These are phyloP conservation scores for Pulveroboletus sp. DNA, from an alignment of 768 basidiomycete species.

Conservation along the genomic window DNA sequence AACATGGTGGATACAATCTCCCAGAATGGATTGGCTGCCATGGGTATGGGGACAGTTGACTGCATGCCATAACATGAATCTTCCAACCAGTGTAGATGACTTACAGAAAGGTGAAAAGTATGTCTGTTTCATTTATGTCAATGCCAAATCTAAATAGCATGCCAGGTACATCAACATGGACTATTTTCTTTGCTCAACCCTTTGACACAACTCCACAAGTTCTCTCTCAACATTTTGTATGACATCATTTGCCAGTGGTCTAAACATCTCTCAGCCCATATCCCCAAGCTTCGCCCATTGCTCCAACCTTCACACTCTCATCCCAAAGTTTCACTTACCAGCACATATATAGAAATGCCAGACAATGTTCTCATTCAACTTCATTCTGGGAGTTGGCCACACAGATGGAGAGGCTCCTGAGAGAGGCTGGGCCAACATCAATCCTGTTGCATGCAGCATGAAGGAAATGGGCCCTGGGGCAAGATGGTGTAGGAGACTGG, in stretches of 20 bases:
- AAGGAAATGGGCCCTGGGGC: slow-evolving; percentile 37
- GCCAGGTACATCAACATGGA: neutral
- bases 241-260: neutral
- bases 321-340: neutral
- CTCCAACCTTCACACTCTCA: neutral
- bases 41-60: neutral
- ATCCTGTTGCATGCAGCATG: slow-evolving; percentile 30
- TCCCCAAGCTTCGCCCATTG: neutral
- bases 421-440: slow-evolving; percentile 33
- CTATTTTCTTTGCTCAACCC: neutral
- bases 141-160: neutral
- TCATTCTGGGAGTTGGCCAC: neutral
- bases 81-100: neutral
- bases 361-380: neutral
- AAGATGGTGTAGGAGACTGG: no score
- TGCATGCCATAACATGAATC: neutral
- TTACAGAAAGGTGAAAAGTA: neutral
- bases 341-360: neutral
- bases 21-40: neutral
- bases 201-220: neutral
- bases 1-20: neutral
- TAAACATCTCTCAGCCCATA: neutral
- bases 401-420: slow-evolving; percentile 34
- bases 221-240: neutral
- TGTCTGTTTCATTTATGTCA: neutral